Conservation (phyloP, 345 rosid genomes). For the Geranium rotundifolium region DNA sequence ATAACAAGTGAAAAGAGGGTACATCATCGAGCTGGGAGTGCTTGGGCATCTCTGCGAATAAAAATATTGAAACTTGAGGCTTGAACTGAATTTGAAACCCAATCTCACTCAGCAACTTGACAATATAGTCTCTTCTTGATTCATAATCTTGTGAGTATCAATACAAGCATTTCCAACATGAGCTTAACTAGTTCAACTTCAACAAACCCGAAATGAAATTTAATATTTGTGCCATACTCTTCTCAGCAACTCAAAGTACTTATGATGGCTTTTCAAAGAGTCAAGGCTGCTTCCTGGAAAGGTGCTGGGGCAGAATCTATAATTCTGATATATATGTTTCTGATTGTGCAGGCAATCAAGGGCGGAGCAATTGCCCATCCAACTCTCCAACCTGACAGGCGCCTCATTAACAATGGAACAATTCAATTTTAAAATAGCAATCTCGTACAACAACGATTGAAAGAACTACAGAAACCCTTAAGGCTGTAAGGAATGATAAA, state of each 20-base stretch:
- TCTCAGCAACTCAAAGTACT: constrained; percentile 33
- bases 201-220: background rate
- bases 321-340: constrained; percentile 40
- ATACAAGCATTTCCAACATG: background rate
- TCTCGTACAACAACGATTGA: too few species aligned
- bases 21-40: constrained; percentile 36
- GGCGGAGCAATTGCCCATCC: constrained; percentile 65
- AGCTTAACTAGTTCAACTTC: background rate
- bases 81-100: constrained; percentile 40
- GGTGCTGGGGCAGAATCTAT: constrained; percentile 57
- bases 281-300: constrained; percentile 53
- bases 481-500: too few species aligned
- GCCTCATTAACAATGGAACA: background rate
- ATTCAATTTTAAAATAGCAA: too few species aligned
- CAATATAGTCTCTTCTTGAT: constrained; percentile 33
- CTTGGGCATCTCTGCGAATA: constrained; percentile 43
- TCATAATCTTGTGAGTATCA: constrained; percentile 34
- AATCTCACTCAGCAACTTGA: constrained; percentile 21
- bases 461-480: too few species aligned
- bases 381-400: constrained; percentile 42
- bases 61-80: constrained; percentile 44
- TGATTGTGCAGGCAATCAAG: constrained; percentile 30
- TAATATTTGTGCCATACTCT: constrained; percentile 16
- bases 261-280: constrained; percentile 29
- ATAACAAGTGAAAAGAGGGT: constrained; percentile 10